These are phyloP conservation scores for Fusarium metavorans DNA, from an alignment of 2,329 filamentous ascomycete species.

Conservation along the genomic window DNA sequence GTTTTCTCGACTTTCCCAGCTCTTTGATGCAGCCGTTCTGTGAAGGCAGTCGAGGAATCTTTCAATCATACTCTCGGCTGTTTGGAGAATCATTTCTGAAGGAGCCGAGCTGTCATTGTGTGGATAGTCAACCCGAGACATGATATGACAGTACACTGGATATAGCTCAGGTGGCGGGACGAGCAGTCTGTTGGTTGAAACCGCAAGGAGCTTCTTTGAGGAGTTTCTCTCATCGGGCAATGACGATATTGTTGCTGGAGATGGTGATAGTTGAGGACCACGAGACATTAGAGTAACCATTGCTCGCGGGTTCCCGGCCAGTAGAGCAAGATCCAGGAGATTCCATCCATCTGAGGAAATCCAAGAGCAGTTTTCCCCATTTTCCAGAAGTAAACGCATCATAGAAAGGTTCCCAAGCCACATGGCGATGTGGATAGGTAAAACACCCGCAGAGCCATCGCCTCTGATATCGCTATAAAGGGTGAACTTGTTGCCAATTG, in stretches of 20 bases:
- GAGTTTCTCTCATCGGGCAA: neutral
- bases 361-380: neutral
- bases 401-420: neutral
- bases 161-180: neutral
- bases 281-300: neutral
- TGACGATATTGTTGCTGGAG: neutral
- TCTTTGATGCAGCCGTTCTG: neutral
- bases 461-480: neutral
- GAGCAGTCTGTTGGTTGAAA: neutral
- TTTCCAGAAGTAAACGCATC: neutral
- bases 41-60: neutral
- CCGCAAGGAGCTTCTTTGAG: neutral
- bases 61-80: neutral
- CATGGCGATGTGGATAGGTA: neutral
- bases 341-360: neutral
- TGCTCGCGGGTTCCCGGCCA: neutral
- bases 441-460: neutral
- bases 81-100: neutral
- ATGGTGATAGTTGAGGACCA: neutral
- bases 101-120: neutral
- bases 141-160: neutral
- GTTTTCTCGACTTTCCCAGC: neutral
- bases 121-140: neutral
- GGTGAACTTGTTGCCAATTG: neutral
- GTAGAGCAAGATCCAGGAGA: neutral